phyloP scores from a whole-genome alignment of 306 rosid species.

The Vigna angularis region DNA sequence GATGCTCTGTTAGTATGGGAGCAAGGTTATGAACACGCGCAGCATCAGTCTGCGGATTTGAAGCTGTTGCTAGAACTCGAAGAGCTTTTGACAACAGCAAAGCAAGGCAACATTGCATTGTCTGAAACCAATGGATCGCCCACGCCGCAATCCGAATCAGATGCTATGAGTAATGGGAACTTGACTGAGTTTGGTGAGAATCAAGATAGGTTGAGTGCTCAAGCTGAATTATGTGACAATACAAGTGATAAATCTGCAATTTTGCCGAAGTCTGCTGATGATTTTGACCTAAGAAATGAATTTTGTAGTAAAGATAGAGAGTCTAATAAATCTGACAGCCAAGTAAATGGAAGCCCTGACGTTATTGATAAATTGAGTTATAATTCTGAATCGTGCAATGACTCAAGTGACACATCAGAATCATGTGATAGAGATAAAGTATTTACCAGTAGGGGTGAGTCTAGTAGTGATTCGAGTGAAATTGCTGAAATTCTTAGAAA shows the following conservation, averaged over 20 bases:
- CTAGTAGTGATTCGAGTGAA: conserved; percentile 53
- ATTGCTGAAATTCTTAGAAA: conserved; percentile 54
- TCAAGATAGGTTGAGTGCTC: conserved; percentile 46
- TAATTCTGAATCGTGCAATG: conserved; percentile 69
- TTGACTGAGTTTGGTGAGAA: conserved; percentile 45
- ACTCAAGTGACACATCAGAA: conserved; percentile 67
- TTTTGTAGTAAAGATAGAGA: conserved; percentile 52
- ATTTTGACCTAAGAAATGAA: conserved; percentile 52
- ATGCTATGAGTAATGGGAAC: conserved; percentile 44
- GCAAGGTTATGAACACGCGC: conserved; percentile 80
- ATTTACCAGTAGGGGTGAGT: conserved; percentile 46
- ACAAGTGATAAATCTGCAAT: conserved; percentile 57
- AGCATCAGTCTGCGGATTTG: conserved; percentile 76
- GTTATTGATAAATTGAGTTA: conserved; percentile 53
- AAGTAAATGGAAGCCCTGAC: conserved; percentile 63
- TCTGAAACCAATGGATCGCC: conserved; percentile 46
- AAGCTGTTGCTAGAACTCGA: conserved; percentile 87
- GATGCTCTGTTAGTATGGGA: conserved; percentile 88
- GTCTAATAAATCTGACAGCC: conserved; percentile 50
- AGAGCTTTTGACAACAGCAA: conserved; percentile 70
- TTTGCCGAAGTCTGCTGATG: conserved; percentile 52
- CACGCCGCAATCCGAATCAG: conserved; percentile 47
- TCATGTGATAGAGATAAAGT: conserved; percentile 65
- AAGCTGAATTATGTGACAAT: conserved; percentile 50
- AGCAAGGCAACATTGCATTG: conserved; percentile 49